Evolutionary conservation across 2,329 filamentous ascomycete genomes (phyloP).

Genomic region (Coniochaeta prunicola): DNA sequence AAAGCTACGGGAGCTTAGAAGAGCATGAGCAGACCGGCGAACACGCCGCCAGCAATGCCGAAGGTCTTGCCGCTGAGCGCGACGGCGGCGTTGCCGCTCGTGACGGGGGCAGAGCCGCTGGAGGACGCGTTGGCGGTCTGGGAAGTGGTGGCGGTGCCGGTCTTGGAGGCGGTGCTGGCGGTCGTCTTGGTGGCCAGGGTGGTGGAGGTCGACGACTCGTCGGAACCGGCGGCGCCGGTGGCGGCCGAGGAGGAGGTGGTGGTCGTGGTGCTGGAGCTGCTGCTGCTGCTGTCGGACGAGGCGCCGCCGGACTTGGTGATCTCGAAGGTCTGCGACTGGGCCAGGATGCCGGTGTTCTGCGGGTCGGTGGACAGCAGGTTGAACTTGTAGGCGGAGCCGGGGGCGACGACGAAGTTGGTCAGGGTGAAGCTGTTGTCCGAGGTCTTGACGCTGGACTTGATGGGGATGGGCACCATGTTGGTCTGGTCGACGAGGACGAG

Average conservation of each 20-base stretch:
- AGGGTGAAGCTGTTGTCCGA: conserved; percentile 10
- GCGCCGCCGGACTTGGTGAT: conserved; percentile 5
- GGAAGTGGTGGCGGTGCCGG: neutral
- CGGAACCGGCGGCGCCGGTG: neutral
- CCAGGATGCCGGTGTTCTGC: conserved; percentile 16
- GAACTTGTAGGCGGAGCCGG: conserved; percentile 15
- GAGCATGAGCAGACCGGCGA: conserved; percentile 1
- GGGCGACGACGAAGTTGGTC: conserved; percentile 7
- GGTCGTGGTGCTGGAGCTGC: conserved; percentile 2
- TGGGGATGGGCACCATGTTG: conserved; percentile 13
- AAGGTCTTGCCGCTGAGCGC: conserved; percentile 1
- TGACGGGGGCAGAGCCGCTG: neutral
- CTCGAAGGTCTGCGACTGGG: conserved; percentile 17
- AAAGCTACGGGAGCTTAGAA: neutral
- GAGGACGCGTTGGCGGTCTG: neutral
- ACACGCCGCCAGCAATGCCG: neutral
- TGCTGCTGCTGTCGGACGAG: neutral
- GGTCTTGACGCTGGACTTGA: conserved; percentile 14
- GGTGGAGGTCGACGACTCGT: neutral
- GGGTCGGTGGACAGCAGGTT: conserved; percentile 14
- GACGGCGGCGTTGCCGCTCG: neutral
- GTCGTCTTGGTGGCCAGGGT: conserved; percentile 4
- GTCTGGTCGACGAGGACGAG: conserved; percentile 17
- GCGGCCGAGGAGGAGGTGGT: neutral
- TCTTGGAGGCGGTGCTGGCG: neutral